A percentile compares a stretch with the other conserved stretches of the same genome.
phyloP scores from a whole-genome alignment of 768 basidiomycete species.

The Chalciporus piperatus region DNA sequence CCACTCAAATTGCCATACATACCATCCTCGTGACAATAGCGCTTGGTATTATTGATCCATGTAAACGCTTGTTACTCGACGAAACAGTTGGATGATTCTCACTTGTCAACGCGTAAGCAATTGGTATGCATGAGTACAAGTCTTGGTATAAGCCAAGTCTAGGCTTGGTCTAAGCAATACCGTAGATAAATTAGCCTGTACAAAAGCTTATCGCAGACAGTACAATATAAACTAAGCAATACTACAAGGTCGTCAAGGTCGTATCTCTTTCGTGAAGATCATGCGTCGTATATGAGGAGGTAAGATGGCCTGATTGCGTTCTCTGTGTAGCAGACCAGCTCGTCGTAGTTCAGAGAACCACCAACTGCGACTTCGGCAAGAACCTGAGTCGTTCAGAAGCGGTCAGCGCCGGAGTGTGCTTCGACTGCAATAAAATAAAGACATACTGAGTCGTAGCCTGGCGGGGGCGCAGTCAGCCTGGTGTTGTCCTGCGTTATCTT shows the following conservation, averaged over 20 bases:
- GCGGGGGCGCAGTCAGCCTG: conserved; percentile 52
- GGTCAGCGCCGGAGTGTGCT: background rate
- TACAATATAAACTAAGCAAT: background rate
- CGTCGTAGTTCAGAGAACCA: conserved; percentile 67
- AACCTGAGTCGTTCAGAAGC: conserved; percentile 39
- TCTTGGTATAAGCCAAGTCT: background rate
- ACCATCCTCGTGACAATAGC: background rate
- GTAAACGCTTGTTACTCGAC: too few relatives aligned
- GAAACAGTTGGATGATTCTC: background rate
- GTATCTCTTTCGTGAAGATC: background rate
- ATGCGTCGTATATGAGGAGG: conserved; percentile 63
- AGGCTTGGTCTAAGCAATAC: background rate
- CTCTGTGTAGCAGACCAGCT: conserved; percentile 66
- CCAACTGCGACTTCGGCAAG: conserved; percentile 58
- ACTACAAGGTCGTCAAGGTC: background rate
- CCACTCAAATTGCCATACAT: conserved; percentile 30
- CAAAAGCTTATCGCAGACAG: background rate
- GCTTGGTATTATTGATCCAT: background rate
- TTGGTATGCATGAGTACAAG: background rate
- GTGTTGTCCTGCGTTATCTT: conserved; percentile 62
- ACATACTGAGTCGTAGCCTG: conserved; percentile 66
- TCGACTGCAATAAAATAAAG: background rate
- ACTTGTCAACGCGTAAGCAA: background rate
- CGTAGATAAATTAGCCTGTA: conserved; percentile 5
- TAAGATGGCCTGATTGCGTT: conserved; percentile 73